Evolutionary conservation across 2,329 filamentous ascomycete genomes (phyloP).

Genomic region (Sporothrix protearum): DNA sequence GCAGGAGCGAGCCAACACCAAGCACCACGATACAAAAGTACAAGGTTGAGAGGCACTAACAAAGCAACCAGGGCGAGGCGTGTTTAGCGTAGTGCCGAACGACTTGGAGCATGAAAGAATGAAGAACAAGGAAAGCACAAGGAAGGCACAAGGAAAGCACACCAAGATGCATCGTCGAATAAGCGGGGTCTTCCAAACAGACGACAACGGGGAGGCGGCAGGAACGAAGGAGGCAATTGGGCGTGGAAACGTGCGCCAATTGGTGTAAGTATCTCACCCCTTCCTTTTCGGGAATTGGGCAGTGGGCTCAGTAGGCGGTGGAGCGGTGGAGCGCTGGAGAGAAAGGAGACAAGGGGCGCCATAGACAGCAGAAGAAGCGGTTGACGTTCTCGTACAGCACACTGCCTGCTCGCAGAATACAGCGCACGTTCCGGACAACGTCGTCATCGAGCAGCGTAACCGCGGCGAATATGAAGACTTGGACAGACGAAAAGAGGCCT

Average conservation of each 20-base stretch:
- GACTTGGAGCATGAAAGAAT: slow-evolving; percentile 5
- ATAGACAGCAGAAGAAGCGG: background rate
- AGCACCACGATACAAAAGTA: slow-evolving; percentile 10
- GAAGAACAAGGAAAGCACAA: slow-evolving; percentile 3
- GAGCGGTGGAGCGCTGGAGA: too few relatives aligned
- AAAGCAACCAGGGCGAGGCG: slow-evolving; percentile 5
- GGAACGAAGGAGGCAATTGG: background rate
- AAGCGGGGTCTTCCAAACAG: slow-evolving; percentile 9
- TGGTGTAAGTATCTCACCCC: slow-evolving; percentile 13
- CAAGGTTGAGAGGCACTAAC: slow-evolving; percentile 12
- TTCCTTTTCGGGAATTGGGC: background rate
- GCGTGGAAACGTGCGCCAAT: background rate
- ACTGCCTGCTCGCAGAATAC: background rate
- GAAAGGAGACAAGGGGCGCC: background rate
- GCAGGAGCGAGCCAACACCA: background rate
- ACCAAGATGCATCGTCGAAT: slow-evolving; percentile 1
- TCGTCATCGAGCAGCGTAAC: background rate
- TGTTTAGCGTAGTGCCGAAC: slow-evolving; percentile 8
- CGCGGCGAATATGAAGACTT: too few relatives aligned
- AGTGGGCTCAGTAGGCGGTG: too few relatives aligned
- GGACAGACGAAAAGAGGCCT: background rate
- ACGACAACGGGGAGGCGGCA: background rate
- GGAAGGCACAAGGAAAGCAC: slow-evolving; percentile 1
- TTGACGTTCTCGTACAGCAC: background rate
- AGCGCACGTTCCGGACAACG: background rate